A percentile compares a stretch with the other conserved stretches of the same genome.
These are phyloP conservation scores for Arctium minus DNA, from an alignment of 129 eudicot species.

Conservation along the genomic window DNA sequence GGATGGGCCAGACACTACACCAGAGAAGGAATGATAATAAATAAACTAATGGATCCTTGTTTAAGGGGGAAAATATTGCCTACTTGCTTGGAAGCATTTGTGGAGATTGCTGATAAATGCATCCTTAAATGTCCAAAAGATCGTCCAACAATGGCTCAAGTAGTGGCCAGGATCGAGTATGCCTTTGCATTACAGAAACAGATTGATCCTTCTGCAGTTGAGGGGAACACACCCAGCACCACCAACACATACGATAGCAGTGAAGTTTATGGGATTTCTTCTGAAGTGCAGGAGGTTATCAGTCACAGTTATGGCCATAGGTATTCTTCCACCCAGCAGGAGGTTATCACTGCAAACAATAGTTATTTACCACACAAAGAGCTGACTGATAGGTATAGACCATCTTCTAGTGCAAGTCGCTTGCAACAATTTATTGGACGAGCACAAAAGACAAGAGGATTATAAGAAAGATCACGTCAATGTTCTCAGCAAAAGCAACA, in stretches of 20 bases:
- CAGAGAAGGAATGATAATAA: slow-evolving; percentile 1
- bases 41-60: slow-evolving; percentile 15
- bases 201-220: not conserved
- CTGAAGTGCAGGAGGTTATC: not conserved
- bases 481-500: not conserved
- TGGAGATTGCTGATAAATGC: slow-evolving; percentile 11
- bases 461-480: not conserved
- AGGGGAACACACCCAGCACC: not conserved
- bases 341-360: not conserved
- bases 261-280: not conserved
- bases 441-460: not conserved
- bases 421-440: not conserved
- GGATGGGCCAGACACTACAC: slow-evolving; percentile 12
- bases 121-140: slow-evolving; percentile 1
- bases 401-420: not conserved
- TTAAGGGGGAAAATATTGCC: slow-evolving; percentile 5
- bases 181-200: slow-evolving; percentile 7
- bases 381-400: not conserved
- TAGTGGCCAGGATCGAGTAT: slow-evolving; percentile 7
- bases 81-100: slow-evolving; percentile 5
- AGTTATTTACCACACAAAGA: not conserved
- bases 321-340: not conserved
- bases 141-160: slow-evolving; percentile 21
- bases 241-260: not conserved
- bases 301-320: not conserved